phyloP scores from a whole-genome alignment of 306 rosid genomes.

The Malus domestica region DNA sequence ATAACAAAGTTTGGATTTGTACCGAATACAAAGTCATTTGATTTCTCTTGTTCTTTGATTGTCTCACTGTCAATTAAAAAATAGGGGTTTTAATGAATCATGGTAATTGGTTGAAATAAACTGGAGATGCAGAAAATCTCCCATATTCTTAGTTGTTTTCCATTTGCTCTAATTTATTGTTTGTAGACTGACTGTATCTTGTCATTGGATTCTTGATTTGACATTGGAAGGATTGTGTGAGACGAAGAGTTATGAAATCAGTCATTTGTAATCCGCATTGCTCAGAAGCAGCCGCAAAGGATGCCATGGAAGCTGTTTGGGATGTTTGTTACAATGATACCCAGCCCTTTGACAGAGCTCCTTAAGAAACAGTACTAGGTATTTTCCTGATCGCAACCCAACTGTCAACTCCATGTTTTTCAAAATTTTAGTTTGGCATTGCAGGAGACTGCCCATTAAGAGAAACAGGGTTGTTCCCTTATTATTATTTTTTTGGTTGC shows the following conservation, averaged over 20 bases:
- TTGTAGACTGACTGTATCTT: background rate
- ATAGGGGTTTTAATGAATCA: background rate
- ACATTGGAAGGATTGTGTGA: constrained; percentile 69
- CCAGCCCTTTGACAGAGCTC: constrained; percentile 72
- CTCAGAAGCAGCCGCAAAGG: constrained; percentile 54
- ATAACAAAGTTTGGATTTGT: background rate
- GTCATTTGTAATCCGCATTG: constrained; percentile 52
- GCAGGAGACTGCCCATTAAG: constrained; percentile 4
- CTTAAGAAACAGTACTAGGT: constrained; percentile 25
- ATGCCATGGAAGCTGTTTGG: constrained; percentile 92
- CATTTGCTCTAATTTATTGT: background rate
- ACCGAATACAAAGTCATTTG: background rate
- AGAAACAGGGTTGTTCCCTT: constrained; percentile 10
- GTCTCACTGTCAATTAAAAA: background rate
- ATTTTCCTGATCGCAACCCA: constrained; percentile 7
- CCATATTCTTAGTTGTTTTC: background rate
- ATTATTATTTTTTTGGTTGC: background rate
- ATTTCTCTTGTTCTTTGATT: too few relatives aligned
- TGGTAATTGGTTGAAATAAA: background rate
- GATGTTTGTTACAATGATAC: constrained; percentile 84
- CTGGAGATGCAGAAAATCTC: background rate
- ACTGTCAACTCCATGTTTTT: constrained; percentile 18
- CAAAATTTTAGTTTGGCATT: background rate
- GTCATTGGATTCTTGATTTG: constrained; percentile 12
- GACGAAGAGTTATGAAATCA: constrained; percentile 75